Conservation (phyloP, 495 filamentous ascomycete species). For the Hapsidospora chrysogenum region DNA sequence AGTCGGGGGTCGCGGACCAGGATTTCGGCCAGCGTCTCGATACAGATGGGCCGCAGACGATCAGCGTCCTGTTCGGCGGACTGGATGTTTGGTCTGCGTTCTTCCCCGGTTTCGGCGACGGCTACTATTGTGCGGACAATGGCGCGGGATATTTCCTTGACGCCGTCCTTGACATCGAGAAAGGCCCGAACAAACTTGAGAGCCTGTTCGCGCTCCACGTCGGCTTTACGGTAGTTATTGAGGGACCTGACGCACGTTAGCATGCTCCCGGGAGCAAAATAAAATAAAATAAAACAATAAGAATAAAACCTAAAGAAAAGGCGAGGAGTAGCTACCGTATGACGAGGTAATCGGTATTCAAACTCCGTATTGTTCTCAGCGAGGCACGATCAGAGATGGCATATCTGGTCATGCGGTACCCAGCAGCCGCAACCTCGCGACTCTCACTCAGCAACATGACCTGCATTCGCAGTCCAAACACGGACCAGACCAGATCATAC, state of each 20-base stretch:
- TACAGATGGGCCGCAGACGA: slow-evolving; percentile 69
- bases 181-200: slow-evolving; percentile 94
- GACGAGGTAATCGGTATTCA: slow-evolving; percentile 86
- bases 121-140: slow-evolving; percentile 78
- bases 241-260: slow-evolving; percentile 39
- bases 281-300: too few relatives aligned
- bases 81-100: slow-evolving; percentile 50
- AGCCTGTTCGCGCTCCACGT: slow-evolving; percentile 91
- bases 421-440: slow-evolving; percentile 87
- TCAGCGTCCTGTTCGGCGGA: slow-evolving; percentile 49
- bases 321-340: slow-evolving; percentile 42
- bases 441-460: slow-evolving; percentile 89
- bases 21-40: slow-evolving; percentile 85
- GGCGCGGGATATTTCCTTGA: slow-evolving; percentile 70
- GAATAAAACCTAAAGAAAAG: too few relatives aligned
- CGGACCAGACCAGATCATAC: slow-evolving; percentile 87
- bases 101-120: slow-evolving; percentile 75
- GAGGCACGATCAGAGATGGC: slow-evolving; percentile 85
- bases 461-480: slow-evolving; percentile 85
- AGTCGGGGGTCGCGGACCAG: slow-evolving; percentile 69
- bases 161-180: slow-evolving; percentile 86
- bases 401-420: slow-evolving; percentile 83
- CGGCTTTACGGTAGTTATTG: slow-evolving; percentile 86
- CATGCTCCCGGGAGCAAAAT: too few relatives aligned
- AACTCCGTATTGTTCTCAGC: slow-evolving; percentile 64